A percentile compares a stretch with the other conserved stretches of the same genome.
Conservation (phyloP, 164 flowering plant species). For the Echeveria elegans region DNA sequence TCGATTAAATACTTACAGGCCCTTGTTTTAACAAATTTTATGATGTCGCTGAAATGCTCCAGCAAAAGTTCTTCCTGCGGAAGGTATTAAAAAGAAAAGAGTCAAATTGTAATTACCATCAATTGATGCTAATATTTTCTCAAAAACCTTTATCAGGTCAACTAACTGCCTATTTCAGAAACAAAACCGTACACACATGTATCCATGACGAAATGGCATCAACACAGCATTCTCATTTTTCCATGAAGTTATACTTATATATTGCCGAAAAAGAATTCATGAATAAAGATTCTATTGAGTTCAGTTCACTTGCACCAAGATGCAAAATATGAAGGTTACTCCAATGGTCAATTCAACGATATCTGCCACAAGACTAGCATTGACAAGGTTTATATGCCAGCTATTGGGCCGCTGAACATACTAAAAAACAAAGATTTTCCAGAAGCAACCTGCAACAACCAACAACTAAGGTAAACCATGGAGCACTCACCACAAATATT, state of each 20-base stretch:
- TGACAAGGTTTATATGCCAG: background rate
- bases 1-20: slow-evolving; percentile 49
- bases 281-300: background rate
- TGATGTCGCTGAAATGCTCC: slow-evolving; percentile 85
- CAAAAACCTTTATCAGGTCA: background rate
- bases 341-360: no score
- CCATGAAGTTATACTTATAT: background rate
- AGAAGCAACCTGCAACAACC: background rate
- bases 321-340: background rate
- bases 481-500: slow-evolving; percentile 64
- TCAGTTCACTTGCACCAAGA: background rate
- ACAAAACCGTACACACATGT: background rate
- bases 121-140: background rate
- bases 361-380: no score
- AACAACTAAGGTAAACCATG: background rate
- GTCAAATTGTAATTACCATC: background rate
- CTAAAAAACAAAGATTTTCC: background rate
- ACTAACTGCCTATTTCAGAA: background rate
- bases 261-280: background rate
- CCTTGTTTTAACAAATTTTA: slow-evolving; percentile 82
- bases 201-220: background rate
- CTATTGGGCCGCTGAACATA: background rate
- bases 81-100: slow-evolving; percentile 13
- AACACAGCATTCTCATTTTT: no score
- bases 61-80: slow-evolving; percentile 81